Conservation (phyloP, 1,284 basidiomycete species). For the Trichosporon sp. region DNA sequence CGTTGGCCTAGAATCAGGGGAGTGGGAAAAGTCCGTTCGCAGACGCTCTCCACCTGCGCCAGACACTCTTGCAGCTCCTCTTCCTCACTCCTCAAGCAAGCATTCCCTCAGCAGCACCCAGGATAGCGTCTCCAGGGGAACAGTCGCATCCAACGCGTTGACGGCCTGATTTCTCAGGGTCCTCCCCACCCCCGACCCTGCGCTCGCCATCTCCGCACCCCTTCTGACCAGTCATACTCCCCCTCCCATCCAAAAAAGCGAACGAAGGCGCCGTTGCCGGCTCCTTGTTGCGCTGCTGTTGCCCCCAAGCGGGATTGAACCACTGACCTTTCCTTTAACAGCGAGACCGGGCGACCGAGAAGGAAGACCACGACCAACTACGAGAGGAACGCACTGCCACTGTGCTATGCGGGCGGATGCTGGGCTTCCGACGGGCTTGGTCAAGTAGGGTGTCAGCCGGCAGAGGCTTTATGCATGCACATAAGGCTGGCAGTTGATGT, state of each 20-base stretch:
- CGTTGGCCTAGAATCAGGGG: no score
- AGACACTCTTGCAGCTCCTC: no score
- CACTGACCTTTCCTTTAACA: background rate
- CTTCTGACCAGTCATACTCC: background rate
- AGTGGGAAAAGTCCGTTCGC: no score
- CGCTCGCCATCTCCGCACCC: background rate
- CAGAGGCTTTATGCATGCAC: no score
- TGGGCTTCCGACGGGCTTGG: background rate
- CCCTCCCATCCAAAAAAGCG: background rate
- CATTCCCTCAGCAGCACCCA: no score
- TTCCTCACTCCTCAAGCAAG: no score
- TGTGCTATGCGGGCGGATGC: slow-evolving; percentile 17
- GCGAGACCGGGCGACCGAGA: no score
- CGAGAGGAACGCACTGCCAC: slow-evolving; percentile 18
- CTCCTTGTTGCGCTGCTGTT: background rate
- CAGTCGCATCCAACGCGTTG: background rate
- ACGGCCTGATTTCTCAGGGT: background rate
- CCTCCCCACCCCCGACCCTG: background rate
- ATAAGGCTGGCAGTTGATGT: no score
- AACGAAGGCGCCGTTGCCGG: background rate
- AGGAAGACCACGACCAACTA: background rate
- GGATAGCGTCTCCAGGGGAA: no score
- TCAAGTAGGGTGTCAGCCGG: background rate
- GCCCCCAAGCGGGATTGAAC: slow-evolving; percentile 16
- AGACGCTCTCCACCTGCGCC: no score